These are phyloP conservation scores for Primulina huaijiensis DNA, from an alignment of 257 asterid species.

Conservation along the genomic window DNA sequence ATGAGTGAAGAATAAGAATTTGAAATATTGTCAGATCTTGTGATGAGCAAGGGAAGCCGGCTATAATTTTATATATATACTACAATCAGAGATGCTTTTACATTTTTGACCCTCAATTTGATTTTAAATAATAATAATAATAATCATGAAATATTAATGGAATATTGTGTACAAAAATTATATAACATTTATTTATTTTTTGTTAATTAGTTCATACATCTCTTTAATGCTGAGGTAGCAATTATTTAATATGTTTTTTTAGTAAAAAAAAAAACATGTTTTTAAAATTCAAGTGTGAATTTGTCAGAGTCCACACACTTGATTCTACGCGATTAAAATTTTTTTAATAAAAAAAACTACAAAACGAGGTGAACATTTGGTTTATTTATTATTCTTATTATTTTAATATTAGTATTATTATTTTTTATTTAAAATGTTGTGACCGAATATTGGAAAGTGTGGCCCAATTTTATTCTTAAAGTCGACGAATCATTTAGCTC, in stretches of 20 bases:
- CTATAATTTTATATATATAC: not conserved
- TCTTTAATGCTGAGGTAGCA: too few relatives aligned
- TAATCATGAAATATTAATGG: not conserved
- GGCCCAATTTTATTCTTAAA: not conserved
- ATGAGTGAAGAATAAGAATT: not conserved
- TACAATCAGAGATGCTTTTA: not conserved
- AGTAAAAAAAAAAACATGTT: too few relatives aligned
- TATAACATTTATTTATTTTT: too few relatives aligned
- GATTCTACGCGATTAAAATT: not conserved
- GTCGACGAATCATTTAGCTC: not conserved
- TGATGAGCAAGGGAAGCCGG: slow-evolving; percentile 3
- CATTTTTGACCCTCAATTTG: not conserved
- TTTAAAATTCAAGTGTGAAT: too few relatives aligned
- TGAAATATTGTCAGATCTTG: not conserved
- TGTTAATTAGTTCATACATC: too few relatives aligned
- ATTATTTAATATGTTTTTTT: too few relatives aligned
- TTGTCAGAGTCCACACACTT: not conserved
- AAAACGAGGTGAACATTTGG: too few relatives aligned
- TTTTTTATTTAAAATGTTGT: too few relatives aligned
- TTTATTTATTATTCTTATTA: too few relatives aligned
- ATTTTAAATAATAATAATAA: not conserved
- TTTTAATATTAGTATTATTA: too few relatives aligned
- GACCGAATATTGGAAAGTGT: not conserved
- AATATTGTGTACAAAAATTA: too few relatives aligned
- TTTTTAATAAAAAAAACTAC: too few relatives aligned